Base-by-base conservation (phyloP, 2,329 filamentous ascomycete species). In the Cladorrhinum sp. region DNA sequence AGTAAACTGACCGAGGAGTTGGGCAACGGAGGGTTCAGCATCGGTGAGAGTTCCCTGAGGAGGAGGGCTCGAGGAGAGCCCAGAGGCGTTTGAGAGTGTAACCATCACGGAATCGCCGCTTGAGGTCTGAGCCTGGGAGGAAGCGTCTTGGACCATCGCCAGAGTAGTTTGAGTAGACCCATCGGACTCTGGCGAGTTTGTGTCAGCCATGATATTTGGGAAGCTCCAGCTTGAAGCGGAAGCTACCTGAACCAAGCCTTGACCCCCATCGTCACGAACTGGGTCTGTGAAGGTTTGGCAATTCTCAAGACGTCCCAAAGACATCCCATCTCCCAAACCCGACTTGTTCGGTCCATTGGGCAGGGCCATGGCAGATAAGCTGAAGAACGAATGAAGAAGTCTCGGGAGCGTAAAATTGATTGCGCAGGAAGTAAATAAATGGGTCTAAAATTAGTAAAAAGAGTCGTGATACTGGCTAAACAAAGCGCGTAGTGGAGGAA, bases 171-270 rank as follows among this genome's bases (percentile, higher is more conserved):
- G 38, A 32, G 53, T 18, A 18, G 22, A 51, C n/a, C 10, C 36
- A n/a, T 29, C 24, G 16, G 54, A 27, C 22, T 41, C 41, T 51
- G 13, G 22, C 27, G 41, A 54, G 2, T 5, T 18, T 8, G 18
- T 4, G 50, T 50, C 57, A 59, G 49, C 53, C 38, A 45, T 22
- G 23, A 59, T 16, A 9, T 18, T n/a, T 9, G 38, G 16, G 48
- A 62, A 62, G 50, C n/a, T 55, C 57, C 60, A 59, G 45, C 24
- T 20, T 16, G 59, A 57, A 48, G 50, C 13, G 22, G 59, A 36
- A 27, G 57, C 36, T 41, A 54, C 6, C 25, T 45, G 36, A 23
- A 36, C 50, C 27, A 32, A 27, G 20, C 22, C 23, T 50, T 29
- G 16, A 16, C 22, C 18, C 29, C 6, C 55, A 16, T 54, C 49